These are phyloP conservation scores for Coprinellus aureogranulatus DNA, from an alignment of 768 basidiomycete genomes.

Conservation along the genomic window DNA sequence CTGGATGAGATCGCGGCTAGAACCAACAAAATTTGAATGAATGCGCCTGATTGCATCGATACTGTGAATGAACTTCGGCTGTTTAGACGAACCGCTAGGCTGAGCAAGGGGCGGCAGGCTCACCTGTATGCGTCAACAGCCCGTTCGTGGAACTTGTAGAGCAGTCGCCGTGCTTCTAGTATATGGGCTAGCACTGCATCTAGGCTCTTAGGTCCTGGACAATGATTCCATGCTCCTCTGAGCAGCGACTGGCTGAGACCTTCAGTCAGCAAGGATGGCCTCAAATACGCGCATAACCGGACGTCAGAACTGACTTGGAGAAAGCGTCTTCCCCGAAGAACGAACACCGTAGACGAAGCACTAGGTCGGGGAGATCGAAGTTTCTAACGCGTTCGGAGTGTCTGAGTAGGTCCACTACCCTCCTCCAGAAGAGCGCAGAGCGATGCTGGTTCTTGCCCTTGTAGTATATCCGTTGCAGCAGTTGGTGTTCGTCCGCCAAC, in stretches of 20 bases:
- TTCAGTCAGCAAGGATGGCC: not conserved
- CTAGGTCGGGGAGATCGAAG: slow-evolving; percentile 26
- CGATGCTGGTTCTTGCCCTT: slow-evolving; percentile 81
- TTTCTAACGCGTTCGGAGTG: slow-evolving; percentile 40
- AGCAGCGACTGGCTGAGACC: slow-evolving; percentile 44
- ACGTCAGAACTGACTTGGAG: slow-evolving; percentile 43
- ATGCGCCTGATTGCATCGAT: slow-evolving; percentile 70
- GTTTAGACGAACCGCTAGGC: not conserved
- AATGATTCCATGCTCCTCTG: slow-evolving; percentile 65
- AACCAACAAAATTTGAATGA: slow-evolving; percentile 64
- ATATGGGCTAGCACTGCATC: slow-evolving; percentile 36
- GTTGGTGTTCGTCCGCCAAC: slow-evolving; percentile 50
- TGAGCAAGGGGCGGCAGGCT: slow-evolving; percentile 11
- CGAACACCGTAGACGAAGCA: slow-evolving; percentile 40
- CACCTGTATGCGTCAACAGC: slow-evolving; percentile 53
- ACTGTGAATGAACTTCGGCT: slow-evolving; percentile 53
- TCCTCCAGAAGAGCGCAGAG: slow-evolving; percentile 67
- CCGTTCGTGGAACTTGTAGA: slow-evolving; percentile 21
- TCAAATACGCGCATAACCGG: not conserved
- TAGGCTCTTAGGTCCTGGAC: slow-evolving; percentile 38
- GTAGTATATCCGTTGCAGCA: slow-evolving; percentile 70
- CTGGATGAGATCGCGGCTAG: slow-evolving; percentile 63
- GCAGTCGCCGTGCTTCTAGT: not conserved
- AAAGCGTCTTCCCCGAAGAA: slow-evolving; percentile 46
- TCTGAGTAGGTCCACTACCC: slow-evolving; percentile 58